phyloP scores from a whole-genome alignment of 352 stramenopile genomes.

The Discostella stelligera region DNA sequence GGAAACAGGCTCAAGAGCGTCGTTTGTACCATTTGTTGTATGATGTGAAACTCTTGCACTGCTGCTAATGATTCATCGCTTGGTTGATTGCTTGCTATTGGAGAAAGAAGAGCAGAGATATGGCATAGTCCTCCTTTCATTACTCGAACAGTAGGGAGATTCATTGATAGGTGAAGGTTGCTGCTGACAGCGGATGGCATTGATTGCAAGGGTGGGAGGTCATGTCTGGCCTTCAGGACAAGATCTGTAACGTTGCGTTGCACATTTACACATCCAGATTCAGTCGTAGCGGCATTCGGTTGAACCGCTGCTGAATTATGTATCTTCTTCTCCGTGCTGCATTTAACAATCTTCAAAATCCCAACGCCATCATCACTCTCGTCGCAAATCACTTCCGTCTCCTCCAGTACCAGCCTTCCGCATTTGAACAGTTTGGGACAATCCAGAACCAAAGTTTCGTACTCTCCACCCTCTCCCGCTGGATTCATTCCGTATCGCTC shows the following conservation, averaged over 20 bases:
- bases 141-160: conserved; percentile 53
- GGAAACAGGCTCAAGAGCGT: conserved; percentile 25
- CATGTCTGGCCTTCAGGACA: conserved; percentile 19
- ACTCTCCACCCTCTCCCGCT: conserved; percentile 98
- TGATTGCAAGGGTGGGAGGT: conserved; percentile 6
- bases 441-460: conserved; percentile 98
- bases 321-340: conserved; percentile 88
- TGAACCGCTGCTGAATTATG: not conserved
- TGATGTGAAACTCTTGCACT: conserved; percentile 57
- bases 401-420: conserved; percentile 83
- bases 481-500: conserved; percentile 96
- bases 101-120: conserved; percentile 53
- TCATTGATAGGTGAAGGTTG: conserved; percentile 25
- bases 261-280: not conserved
- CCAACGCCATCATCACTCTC: conserved; percentile 89
- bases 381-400: conserved; percentile 90
- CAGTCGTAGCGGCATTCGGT: not conserved
- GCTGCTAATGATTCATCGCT: conserved; percentile 54
- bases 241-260: conserved; percentile 21
- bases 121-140: conserved; percentile 67
- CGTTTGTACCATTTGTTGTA: conserved; percentile 53
- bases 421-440: conserved; percentile 91
- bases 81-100: conserved; percentile 36
- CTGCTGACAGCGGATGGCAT: conserved; percentile 5
- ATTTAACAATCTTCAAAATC: conserved; percentile 89